Base-by-base conservation (phyloP, 179 eudicot species). In the Nepenthes alata region DNA sequence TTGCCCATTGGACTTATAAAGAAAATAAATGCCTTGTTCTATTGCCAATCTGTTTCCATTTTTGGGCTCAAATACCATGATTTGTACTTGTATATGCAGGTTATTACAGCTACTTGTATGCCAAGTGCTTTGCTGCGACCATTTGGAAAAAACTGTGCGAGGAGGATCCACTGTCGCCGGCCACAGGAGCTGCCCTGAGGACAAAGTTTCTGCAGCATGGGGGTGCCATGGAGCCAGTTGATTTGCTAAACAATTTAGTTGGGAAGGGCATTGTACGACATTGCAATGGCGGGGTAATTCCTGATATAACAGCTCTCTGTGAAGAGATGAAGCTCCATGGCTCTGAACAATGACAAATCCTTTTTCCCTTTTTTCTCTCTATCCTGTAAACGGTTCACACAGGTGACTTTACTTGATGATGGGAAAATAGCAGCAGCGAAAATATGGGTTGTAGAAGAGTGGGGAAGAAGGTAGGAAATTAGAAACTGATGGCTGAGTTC, bases 91-190 rank as follows among this genome's bases (percentile, higher is more conserved):
- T 25, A 36, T 8, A 47, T 66, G 65, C 57, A 90, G 97, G 96
- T 53, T 90, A 90, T 68, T 90, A 90, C 67, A 90, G 90, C 82
- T 90, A 90, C 81, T 73, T 90, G 76, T 90, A 85, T 70, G 95
- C 97, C 50, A 91, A 86, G 77, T 91, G 98, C 83, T 85, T 89
- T 53, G 83, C 98, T n/a, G 78, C 98, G 49, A 89, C 91, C 1
- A 91, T 91, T 67, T 91, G 98, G 98, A 70, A 91, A 68, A 80
- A 76, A 37, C 57, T 75, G 14, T 91, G 87, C 70, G 62, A 81
- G 62, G 93, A 91, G 39, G 96, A 91, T 65, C 98, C 98, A 10
- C 72, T 91, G 52, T 89, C 96, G 55, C 61, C 70, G 47, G 84
- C 81, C 37, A 79, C 90, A 0, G 98, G 98, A 64, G 75, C 89